phyloP scores from a whole-genome alignment of 2,329 filamentous ascomycete genomes.

The Meredithiella fracta region DNA sequence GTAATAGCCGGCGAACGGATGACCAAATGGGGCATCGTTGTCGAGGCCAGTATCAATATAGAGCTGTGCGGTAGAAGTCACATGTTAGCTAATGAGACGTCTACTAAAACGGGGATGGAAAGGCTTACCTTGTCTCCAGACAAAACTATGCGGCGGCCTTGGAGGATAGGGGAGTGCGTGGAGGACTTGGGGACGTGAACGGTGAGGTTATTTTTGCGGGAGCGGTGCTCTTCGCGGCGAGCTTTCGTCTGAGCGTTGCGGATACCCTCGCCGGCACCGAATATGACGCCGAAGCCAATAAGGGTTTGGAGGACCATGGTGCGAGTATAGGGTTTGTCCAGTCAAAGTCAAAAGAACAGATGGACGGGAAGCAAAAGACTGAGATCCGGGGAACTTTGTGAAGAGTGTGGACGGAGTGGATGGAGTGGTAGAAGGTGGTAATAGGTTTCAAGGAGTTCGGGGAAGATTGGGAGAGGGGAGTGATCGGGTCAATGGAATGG shows the following conservation, averaged over 20 bases:
- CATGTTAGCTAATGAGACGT: neutral
- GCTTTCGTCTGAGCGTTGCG: conserved; percentile 30
- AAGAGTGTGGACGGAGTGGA: no score
- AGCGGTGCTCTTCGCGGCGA: conserved; percentile 30
- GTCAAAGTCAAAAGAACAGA: neutral
- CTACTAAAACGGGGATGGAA: neutral
- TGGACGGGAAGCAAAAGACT: no score
- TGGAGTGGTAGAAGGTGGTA: no score
- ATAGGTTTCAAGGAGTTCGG: no score
- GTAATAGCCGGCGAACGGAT: conserved; percentile 40
- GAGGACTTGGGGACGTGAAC: conserved; percentile 32
- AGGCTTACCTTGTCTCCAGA: conserved; percentile 25
- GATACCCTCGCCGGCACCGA: conserved; percentile 31
- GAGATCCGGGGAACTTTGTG: no score
- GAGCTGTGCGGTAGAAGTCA: conserved; percentile 15
- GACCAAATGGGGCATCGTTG: conserved; percentile 23
- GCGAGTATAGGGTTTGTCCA: neutral
- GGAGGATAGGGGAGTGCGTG: conserved; percentile 26
- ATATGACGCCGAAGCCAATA: conserved; percentile 27
- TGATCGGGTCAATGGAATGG: no score
- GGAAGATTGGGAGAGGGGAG: no score
- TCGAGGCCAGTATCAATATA: conserved; percentile 27
- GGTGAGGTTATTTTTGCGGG: conserved; percentile 30
- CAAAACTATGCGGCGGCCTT: conserved; percentile 29
- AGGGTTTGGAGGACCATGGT: conserved; percentile 21